Evolutionary conservation across 164 flowering plant genomes (phyloP).

Genomic region (Malania oleifera): DNA sequence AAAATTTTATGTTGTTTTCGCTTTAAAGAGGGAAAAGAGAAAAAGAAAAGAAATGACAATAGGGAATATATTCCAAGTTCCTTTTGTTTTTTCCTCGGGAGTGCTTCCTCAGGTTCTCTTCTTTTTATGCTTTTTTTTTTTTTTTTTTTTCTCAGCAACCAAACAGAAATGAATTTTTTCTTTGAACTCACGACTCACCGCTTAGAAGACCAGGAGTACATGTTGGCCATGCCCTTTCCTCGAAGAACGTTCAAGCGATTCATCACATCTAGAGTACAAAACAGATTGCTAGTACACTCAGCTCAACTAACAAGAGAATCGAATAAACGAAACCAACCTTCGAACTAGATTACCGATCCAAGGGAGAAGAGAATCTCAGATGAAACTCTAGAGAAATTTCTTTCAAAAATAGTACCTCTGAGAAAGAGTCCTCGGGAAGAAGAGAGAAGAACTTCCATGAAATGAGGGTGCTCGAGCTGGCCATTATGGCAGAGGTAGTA

Average conservation of each 20-base stretch:
- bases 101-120: too few species aligned
- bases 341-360: too few species aligned
- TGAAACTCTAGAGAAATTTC: background rate
- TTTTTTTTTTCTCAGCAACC: slow-evolving; percentile 3
- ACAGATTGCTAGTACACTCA: too few species aligned
- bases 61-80: too few species aligned
- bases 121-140: too few species aligned
- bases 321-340: background rate
- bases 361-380: too few species aligned
- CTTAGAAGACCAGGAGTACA: slow-evolving; percentile 52
- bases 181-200: slow-evolving; percentile 28
- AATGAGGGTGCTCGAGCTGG: slow-evolving; percentile 42
- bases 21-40: too few species aligned
- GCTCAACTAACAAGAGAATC: too few species aligned
- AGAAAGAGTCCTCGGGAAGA: slow-evolving; percentile 34
- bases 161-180: background rate
- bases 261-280: slow-evolving; percentile 30
- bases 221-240: slow-evolving; percentile 39
- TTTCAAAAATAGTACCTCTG: slow-evolving; percentile 23
- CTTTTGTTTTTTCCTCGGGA: too few species aligned
- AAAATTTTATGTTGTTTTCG: background rate
- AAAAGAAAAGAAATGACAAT: too few species aligned
- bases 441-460: slow-evolving; percentile 40
- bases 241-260: slow-evolving; percentile 25
- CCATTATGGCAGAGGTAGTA: slow-evolving; percentile 42